Conservation (phyloP, 768 basidiomycete species). For the Inosperma sp. region DNA sequence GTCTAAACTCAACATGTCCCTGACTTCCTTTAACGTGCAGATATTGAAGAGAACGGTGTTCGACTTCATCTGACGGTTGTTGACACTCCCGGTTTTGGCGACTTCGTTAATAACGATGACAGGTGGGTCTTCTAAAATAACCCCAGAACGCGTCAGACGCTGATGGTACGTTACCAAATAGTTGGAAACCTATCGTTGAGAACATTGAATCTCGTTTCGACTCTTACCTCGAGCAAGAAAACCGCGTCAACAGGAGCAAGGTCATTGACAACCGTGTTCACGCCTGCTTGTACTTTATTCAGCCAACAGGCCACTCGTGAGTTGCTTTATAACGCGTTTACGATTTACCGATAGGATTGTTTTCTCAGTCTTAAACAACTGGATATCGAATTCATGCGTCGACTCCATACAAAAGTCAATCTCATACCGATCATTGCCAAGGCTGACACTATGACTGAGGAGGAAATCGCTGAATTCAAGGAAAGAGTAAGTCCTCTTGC, state of each 20-base stretch:
- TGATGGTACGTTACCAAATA: constrained; percentile 31
- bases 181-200: constrained; percentile 98
- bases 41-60: constrained; percentile 98
- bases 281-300: constrained; percentile 98
- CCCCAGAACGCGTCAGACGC: constrained; percentile 10
- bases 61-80: constrained; percentile 97
- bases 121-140: constrained; percentile 50
- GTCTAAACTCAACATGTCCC: constrained; percentile 22
- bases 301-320: constrained; percentile 97
- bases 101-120: constrained; percentile 99
- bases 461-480: constrained; percentile 92
- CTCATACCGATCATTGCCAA: constrained; percentile 98
- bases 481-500: constrained; percentile 59
- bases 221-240: constrained; percentile 97
- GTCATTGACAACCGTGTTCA: constrained; percentile 96
- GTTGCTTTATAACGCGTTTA: constrained; percentile 28
- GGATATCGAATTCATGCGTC: constrained; percentile 98
- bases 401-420: constrained; percentile 96
- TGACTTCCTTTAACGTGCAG: constrained; percentile 43
- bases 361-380: constrained; percentile 85
- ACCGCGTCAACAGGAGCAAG: constrained; percentile 92
- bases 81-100: constrained; percentile 98
- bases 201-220: constrained; percentile 98
- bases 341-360: constrained; percentile 1
- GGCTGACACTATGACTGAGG: constrained; percentile 95